phyloP scores from a whole-genome alignment of 192 early-diverging fungal species.

The Globomyces pollinis-pini region DNA sequence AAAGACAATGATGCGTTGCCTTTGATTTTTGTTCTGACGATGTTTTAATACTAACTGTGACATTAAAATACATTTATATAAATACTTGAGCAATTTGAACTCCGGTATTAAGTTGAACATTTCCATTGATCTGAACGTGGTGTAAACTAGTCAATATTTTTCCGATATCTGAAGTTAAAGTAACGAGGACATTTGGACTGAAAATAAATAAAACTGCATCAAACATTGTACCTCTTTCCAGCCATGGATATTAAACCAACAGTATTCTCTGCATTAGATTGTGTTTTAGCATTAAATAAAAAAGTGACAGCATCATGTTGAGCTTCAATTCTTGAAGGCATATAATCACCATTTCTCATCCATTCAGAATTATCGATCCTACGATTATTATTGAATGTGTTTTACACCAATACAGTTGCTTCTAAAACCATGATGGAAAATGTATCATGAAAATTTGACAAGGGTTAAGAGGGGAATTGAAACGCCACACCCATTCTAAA shows the following conservation, averaged over 20 bases:
- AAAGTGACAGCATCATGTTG: constrained; percentile 90
- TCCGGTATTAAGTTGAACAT: constrained; percentile 68
- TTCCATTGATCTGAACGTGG: constrained; percentile 64
- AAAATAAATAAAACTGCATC: not conserved
- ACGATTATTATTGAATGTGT: not conserved
- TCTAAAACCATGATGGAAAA: constrained; percentile 48
- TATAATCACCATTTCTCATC: constrained; percentile 98
- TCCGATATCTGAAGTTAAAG: constrained; percentile 81
- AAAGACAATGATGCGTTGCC: constrained; percentile 90
- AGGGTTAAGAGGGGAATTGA: too few relatives aligned
- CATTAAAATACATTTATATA: too few relatives aligned
- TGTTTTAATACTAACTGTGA: constrained; percentile 84
- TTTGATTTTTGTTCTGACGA: constrained; percentile 92
- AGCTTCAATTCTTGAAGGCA: constrained; percentile 85
- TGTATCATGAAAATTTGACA: too few relatives aligned
- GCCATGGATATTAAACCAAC: constrained; percentile 93
- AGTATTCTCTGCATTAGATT: constrained; percentile 90
- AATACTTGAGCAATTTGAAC: constrained; percentile 92
- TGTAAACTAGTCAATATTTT: constrained; percentile 85
- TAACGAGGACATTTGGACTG: constrained; percentile 89
- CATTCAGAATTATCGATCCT: constrained; percentile 95
- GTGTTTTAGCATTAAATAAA: constrained; percentile 84
- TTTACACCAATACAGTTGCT: constrained; percentile 81
- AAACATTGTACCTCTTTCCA: constrained; percentile 73
- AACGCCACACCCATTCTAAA: too few relatives aligned